phyloP scores from a whole-genome alignment of 495 filamentous ascomycete genomes.

The Baudoinia panamericana region DNA sequence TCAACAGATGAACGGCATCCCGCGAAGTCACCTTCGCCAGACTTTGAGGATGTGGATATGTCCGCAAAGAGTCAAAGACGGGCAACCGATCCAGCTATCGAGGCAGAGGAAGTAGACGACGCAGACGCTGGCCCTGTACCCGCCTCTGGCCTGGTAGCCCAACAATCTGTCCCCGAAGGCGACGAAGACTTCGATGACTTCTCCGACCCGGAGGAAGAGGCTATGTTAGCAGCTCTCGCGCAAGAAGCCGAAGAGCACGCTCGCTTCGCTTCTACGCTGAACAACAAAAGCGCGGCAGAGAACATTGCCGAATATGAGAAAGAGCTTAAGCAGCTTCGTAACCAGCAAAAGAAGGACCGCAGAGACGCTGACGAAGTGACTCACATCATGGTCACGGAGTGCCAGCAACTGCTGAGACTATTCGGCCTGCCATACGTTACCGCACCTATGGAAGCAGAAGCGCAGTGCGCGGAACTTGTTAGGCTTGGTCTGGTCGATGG shows the following conservation, averaged over 20 bases:
- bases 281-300: constrained; percentile 49
- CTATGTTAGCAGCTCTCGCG: constrained; percentile 70
- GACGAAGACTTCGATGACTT: constrained; percentile 38
- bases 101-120: background rate
- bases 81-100: too few species aligned
- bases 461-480: constrained; percentile 89
- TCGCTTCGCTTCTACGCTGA: constrained; percentile 75
- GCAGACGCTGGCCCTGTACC: constrained; percentile 15
- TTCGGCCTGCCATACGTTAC: constrained; percentile 96
- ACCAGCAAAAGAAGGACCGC: constrained; percentile 89
- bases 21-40: constrained; percentile 21
- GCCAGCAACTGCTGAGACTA: constrained; percentile 74
- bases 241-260: constrained; percentile 85
- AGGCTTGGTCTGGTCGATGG: constrained; percentile 78
- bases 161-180: constrained; percentile 24
- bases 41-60: constrained; percentile 24
- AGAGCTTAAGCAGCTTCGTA: constrained; percentile 73
- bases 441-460: constrained; percentile 97
- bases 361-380: constrained; percentile 93
- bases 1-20: constrained; percentile 16
- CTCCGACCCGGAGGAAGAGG: constrained; percentile 84
- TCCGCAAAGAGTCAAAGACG: too few species aligned
- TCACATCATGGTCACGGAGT: constrained; percentile 86
- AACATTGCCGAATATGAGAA: constrained; percentile 67
- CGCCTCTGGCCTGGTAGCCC: constrained; percentile 20